Percentiles rank a stretch among this genome's conserved stretches.
Conservation (phyloP, 352 stramenopile genomes). For the Phytophthora cryptogea region DNA sequence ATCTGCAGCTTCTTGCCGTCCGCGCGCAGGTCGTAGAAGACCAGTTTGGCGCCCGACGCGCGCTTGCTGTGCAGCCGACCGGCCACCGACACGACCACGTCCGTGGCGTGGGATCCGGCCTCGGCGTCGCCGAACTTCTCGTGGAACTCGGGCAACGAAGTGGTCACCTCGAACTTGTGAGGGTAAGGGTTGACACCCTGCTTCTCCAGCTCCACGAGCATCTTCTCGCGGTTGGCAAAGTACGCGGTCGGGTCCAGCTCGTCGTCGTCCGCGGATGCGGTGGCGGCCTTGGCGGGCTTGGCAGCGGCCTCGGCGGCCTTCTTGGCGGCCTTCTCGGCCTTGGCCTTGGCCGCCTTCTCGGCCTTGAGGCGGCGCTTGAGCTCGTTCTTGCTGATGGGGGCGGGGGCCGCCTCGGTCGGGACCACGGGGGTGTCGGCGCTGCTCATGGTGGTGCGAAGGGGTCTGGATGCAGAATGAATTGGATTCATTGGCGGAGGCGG, state of each 20-base stretch:
- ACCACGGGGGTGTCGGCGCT: slow-evolving; percentile 13
- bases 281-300: slow-evolving; percentile 90
- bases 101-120: slow-evolving; percentile 80
- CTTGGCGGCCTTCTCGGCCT: slow-evolving; percentile 89
- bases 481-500: not conserved
- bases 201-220: slow-evolving; percentile 90
- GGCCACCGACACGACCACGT: slow-evolving; percentile 90
- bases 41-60: slow-evolving; percentile 95
- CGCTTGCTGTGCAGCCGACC: slow-evolving; percentile 96
- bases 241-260: slow-evolving; percentile 98
- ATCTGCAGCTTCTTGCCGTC: slow-evolving; percentile 97
- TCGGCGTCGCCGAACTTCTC: slow-evolving; percentile 82
- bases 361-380: slow-evolving; percentile 98
- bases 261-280: slow-evolving; percentile 84
- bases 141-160: slow-evolving; percentile 95
- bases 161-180: slow-evolving; percentile 98
- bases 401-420: slow-evolving; percentile 19
- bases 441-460: slow-evolving; percentile 19
- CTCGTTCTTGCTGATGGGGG: slow-evolving; percentile 96
- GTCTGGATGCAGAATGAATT: not conserved
- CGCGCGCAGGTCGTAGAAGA: slow-evolving; percentile 98
- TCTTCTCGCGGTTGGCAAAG: slow-evolving; percentile 95
- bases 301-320: slow-evolving; percentile 83
- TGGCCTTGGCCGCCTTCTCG: slow-evolving; percentile 92
- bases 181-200: slow-evolving; percentile 96